Evolutionary conservation across 164 flowering plant genomes (phyloP).

Genomic region (Tetrastigma voinierianum): DNA sequence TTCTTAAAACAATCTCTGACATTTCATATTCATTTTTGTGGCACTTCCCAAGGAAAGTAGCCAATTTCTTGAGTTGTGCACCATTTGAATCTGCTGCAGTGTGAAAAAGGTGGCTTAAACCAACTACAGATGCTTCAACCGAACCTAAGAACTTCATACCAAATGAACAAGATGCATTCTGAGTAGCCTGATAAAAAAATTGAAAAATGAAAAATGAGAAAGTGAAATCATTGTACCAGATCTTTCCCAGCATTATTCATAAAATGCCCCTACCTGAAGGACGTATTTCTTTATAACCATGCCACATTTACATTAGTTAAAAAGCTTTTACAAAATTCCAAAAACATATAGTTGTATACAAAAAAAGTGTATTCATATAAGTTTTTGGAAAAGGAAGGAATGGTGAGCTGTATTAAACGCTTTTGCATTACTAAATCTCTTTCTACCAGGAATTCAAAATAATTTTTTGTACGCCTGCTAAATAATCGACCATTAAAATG

Average conservation of each 20-base stretch:
- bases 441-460: too few species aligned
- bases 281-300: too few species aligned
- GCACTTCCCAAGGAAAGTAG: constrained; percentile 53
- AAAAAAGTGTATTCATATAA: too few species aligned
- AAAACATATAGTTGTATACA: too few species aligned
- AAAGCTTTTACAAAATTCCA: too few species aligned
- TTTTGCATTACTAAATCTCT: too few species aligned
- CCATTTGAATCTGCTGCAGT: constrained; percentile 66
- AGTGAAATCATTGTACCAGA: background rate
- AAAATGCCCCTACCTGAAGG: background rate
- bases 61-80: constrained; percentile 59
- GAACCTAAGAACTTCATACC: constrained; percentile 49
- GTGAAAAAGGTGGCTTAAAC: constrained; percentile 73
- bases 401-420: too few species aligned
- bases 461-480: too few species aligned
- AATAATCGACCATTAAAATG: too few species aligned
- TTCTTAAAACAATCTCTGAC: constrained; percentile 65
- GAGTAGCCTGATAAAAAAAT: constrained; percentile 28
- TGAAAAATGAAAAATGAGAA: background rate
- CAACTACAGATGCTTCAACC: constrained; percentile 80
- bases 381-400: background rate
- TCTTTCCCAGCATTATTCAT: background rate
- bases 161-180: constrained; percentile 12
- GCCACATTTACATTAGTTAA: too few species aligned
- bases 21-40: constrained; percentile 48